Conservation (phyloP, 768 basidiomycete species). For the Panaeolus papilionaceus region DNA sequence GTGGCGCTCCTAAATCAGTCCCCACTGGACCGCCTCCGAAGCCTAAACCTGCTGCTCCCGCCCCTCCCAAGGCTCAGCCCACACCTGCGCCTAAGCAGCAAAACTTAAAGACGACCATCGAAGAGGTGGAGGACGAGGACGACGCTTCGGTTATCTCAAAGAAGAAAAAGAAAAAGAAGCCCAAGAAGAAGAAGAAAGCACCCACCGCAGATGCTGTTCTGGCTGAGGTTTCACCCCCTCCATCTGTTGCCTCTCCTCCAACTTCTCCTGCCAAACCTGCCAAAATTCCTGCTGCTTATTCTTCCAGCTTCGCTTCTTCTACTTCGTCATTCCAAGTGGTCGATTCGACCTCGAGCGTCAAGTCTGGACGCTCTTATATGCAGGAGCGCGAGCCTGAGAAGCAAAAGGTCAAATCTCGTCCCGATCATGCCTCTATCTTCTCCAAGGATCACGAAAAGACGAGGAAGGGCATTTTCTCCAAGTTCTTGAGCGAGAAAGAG, state of each 20-base stretch:
- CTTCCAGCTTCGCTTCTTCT: conserved; percentile 33
- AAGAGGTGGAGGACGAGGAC: conserved; percentile 80
- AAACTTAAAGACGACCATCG: conserved; percentile 60
- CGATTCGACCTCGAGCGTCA: conserved; percentile 51
- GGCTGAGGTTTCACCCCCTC: conserved; percentile 28
- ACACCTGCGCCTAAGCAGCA: conserved; percentile 27
- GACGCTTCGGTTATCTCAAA: conserved; percentile 52
- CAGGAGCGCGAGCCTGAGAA: conserved; percentile 60
- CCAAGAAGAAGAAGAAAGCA: conserved; percentile 72
- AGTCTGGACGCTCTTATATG: conserved; percentile 76
- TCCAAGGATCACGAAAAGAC: conserved; percentile 48
- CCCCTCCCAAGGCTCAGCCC: conserved; percentile 1
- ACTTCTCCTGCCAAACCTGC: conserved; percentile 23
- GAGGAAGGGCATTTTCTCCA: conserved; percentile 54
- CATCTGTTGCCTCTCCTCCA: conserved; percentile 26
- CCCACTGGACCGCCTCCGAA: conserved; percentile 33
- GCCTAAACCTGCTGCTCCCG: conserved; percentile 23
- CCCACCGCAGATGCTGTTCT: conserved; percentile 30
- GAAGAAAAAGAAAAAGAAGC: conserved; percentile 76
- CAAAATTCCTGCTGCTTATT: conserved; percentile 24
- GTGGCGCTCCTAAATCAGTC: conserved; percentile 33
- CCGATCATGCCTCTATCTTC: conserved; percentile 60
- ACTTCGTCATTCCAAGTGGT: conserved; percentile 43
- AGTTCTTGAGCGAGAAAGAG: conserved; percentile 43
- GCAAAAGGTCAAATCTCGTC: conserved; percentile 72